Percentiles rank a stretch among this genome's conserved stretches.
phyloP scores from a whole-genome alignment of 495 filamentous ascomycete species.

The Penicillium riverlandense region DNA sequence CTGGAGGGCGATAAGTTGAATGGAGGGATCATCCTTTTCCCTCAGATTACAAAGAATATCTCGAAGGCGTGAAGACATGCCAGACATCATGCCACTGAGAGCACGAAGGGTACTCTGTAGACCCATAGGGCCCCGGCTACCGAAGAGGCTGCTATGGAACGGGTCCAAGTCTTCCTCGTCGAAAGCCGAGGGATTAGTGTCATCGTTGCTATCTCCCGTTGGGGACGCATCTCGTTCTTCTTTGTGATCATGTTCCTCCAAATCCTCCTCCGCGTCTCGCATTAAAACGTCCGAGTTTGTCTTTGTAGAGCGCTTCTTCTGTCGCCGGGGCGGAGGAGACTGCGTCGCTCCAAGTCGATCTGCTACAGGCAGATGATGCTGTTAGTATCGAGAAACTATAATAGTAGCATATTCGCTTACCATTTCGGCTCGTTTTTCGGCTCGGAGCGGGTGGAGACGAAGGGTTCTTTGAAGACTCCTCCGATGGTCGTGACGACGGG shows the following conservation, averaged over 20 bases:
- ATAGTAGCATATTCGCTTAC: slow-evolving; percentile 3
- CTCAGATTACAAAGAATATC: slow-evolving; percentile 78
- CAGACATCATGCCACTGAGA: slow-evolving; percentile 84
- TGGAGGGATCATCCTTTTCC: slow-evolving; percentile 79
- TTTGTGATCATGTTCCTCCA: slow-evolving; percentile 28
- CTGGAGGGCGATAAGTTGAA: slow-evolving; percentile 87
- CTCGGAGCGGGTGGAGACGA: slow-evolving; percentile 49
- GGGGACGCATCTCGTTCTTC: slow-evolving; percentile 31
- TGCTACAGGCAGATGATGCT: slow-evolving; percentile 1
- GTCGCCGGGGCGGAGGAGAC: slow-evolving; percentile 27
- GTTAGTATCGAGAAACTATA: no score
- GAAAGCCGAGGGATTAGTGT: slow-evolving; percentile 40
- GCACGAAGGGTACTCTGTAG: slow-evolving; percentile 81
- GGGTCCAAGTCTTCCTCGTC: slow-evolving; percentile 70
- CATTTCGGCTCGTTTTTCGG: slow-evolving; percentile 59
- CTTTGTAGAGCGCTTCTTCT: slow-evolving; percentile 52
- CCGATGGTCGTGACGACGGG: slow-evolving; percentile 36
- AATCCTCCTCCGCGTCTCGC: slow-evolving; percentile 43
- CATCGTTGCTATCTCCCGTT: slow-evolving; percentile 57
- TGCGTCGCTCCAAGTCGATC: slow-evolving; percentile 28
- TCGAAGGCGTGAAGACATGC: slow-evolving; percentile 69
- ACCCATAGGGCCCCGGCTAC: slow-evolving; percentile 54
- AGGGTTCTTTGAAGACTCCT: slow-evolving; percentile 30
- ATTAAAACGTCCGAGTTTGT: slow-evolving; percentile 44
- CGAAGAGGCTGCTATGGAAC: slow-evolving; percentile 66